Evolutionary conservation across 2,329 filamentous ascomycete genomes (phyloP).

Genomic region (Nemania sp.): DNA sequence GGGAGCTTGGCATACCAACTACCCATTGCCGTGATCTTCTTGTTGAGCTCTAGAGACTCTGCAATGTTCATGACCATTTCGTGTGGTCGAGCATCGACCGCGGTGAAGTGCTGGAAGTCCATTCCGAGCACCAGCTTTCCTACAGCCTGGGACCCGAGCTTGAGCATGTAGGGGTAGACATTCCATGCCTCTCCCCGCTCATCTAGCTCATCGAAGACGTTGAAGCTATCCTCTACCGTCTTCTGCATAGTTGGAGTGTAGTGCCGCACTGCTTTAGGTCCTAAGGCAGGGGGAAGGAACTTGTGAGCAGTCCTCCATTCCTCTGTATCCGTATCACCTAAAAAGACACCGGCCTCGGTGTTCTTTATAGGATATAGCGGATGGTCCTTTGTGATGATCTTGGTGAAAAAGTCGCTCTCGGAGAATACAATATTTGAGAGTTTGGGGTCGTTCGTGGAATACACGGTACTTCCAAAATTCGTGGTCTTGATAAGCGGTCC

Average conservation of each 20-base stretch:
- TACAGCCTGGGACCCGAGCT: conserved; percentile 60
- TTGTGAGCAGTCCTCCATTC: conserved; percentile 68
- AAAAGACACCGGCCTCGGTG: conserved; percentile 58
- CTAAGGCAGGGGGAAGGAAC: conserved; percentile 69
- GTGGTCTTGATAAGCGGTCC: conserved; percentile 64
- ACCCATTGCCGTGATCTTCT: conserved; percentile 66
- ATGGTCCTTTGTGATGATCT: conserved; percentile 64
- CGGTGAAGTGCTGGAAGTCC: conserved; percentile 60
- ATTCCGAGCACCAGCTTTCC: conserved; percentile 59
- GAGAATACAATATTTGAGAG: conserved; percentile 60
- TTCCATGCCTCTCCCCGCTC: conserved; percentile 60
- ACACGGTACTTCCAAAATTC: conserved; percentile 63
- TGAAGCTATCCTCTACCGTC: conserved; percentile 63
- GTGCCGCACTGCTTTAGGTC: conserved; percentile 70
- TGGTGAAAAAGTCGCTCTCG: conserved; percentile 66
- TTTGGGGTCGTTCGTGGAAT: conserved; percentile 63
- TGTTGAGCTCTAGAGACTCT: conserved; percentile 66
- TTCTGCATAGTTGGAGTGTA: conserved; percentile 70
- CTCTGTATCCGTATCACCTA: conserved; percentile 63
- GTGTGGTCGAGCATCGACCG: conserved; percentile 61
- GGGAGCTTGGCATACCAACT: conserved; percentile 68
- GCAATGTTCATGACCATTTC: conserved; percentile 65
- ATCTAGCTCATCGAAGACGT: conserved; percentile 64
- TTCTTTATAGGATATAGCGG: conserved; percentile 59
- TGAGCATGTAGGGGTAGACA: conserved; percentile 63